Conservation (phyloP, 495 filamentous ascomycete species). For the Aspergillus nidulans region DNA sequence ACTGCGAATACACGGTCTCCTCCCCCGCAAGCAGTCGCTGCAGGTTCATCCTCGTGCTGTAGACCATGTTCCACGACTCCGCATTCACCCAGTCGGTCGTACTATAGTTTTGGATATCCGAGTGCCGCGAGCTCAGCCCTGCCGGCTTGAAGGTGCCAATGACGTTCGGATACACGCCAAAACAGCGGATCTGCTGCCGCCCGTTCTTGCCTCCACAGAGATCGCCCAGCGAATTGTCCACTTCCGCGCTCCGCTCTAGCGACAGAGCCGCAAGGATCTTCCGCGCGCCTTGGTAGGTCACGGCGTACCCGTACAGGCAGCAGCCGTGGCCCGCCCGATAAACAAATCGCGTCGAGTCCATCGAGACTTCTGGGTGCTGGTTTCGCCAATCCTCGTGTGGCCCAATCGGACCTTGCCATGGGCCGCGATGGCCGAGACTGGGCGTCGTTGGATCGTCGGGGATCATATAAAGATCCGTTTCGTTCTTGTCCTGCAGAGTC, state of each 20-base stretch:
- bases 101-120: slow-evolving; percentile 22
- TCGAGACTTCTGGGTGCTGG: slow-evolving; percentile 15
- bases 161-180: slow-evolving; percentile 25
- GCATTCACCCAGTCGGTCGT: slow-evolving; percentile 16
- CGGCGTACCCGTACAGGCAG: slow-evolving; percentile 43
- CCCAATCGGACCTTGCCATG: slow-evolving; percentile 18
- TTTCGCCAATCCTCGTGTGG: slow-evolving; percentile 20
- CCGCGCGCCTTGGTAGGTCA: slow-evolving; percentile 49
- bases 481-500: slow-evolving; percentile 17
- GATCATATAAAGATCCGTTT: slow-evolving; percentile 27
- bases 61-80: slow-evolving; percentile 22
- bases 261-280: slow-evolving; percentile 42
- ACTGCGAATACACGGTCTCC: slow-evolving; percentile 23
- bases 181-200: slow-evolving; percentile 25
- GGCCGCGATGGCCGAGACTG: slow-evolving; percentile 12
- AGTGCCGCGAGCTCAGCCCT: slow-evolving; percentile 18
- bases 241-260: slow-evolving; percentile 21
- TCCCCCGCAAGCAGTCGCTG: slow-evolving; percentile 21
- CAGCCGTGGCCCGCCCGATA: slow-evolving; percentile 24
- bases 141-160: slow-evolving; percentile 24
- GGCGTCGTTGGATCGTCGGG: slow-evolving; percentile 29
- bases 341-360: slow-evolving; percentile 31
- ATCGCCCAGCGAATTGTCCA: slow-evolving; percentile 26
- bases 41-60: slow-evolving; percentile 28
- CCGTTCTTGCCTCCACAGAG: slow-evolving; percentile 21